Evolutionary conservation across 768 basidiomycete species (phyloP).

Genomic region (Pulveroboletus sp.): DNA sequence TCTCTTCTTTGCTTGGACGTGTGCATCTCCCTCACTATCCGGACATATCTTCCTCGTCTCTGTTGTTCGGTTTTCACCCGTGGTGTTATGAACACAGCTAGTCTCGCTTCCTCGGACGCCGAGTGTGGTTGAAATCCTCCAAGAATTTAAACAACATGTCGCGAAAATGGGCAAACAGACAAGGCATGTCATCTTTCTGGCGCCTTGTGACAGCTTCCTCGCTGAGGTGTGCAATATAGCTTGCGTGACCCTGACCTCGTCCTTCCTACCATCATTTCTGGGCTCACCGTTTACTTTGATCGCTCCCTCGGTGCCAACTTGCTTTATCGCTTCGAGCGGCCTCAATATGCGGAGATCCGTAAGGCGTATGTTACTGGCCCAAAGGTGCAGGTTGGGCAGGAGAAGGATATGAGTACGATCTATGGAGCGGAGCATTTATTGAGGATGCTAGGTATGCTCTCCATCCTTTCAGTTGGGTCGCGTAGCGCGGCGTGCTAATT

Average conservation of each 20-base stretch:
- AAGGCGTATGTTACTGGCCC: slow-evolving; percentile 70
- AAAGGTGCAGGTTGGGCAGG: slow-evolving; percentile 59
- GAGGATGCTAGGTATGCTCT: slow-evolving; percentile 76
- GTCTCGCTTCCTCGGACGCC: slow-evolving; percentile 80
- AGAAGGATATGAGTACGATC: slow-evolving; percentile 82
- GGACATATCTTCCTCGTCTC: neutral
- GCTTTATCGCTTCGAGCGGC: slow-evolving; percentile 92
- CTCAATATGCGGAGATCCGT: slow-evolving; percentile 80
- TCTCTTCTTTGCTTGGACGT: neutral
- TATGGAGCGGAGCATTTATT: slow-evolving; percentile 95
- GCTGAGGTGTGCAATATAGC: slow-evolving; percentile 30
- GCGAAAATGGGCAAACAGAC: slow-evolving; percentile 42
- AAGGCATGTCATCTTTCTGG: slow-evolving; percentile 33
- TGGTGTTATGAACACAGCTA: slow-evolving; percentile 45
- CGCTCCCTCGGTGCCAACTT: slow-evolving; percentile 85
- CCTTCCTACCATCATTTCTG: slow-evolving; percentile 76
- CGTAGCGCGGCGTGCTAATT: slow-evolving; percentile 6
- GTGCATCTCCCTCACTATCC: neutral
- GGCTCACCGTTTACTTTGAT: slow-evolving; percentile 90
- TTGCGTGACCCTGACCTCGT: slow-evolving; percentile 66
- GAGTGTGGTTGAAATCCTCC: slow-evolving; percentile 69
- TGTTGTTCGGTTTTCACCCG: too few species aligned
- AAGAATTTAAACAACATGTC: slow-evolving; percentile 70
- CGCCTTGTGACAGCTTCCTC: neutral
- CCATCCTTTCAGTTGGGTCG: neutral